Evolutionary conservation across 1,139 yeast genomes (phyloP).

Genomic region (Protomyces macrosporus): DNA sequence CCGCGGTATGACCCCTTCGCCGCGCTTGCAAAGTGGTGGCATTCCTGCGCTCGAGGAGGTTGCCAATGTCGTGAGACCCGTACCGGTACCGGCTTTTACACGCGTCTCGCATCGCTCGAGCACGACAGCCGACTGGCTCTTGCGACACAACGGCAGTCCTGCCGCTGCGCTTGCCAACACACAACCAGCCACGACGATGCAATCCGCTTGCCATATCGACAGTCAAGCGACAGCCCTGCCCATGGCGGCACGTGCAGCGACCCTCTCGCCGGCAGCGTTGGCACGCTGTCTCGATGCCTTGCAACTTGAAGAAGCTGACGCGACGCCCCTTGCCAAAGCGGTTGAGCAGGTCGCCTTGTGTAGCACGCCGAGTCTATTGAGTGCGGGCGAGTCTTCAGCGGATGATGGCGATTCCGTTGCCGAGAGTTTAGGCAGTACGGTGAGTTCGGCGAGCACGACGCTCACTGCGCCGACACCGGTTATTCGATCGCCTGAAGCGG

Average conservation of each 20-base stretch:
- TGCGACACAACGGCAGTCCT: neutral
- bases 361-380: neutral
- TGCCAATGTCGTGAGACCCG: neutral
- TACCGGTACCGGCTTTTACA: neutral
- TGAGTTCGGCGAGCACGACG: neutral
- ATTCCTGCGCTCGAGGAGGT: neutral
- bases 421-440: neutral
- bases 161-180: neutral
- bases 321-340: neutral
- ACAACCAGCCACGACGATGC: too few species aligned
- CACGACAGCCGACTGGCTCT: neutral
- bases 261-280: neutral
- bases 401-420: neutral
- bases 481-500: neutral
- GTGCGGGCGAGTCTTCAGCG: neutral
- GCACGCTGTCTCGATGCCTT: neutral
- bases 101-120: neutral
- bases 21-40: too few species aligned
- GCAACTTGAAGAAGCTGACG: neutral
- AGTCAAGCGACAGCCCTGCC: neutral
- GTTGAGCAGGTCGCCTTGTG: neutral
- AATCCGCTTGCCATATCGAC: neutral
- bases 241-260: neutral
- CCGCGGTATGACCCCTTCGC: neutral
- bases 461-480: neutral